Evolutionary conservation across 2,329 filamentous ascomycete genomes (phyloP), one percentile per base, ranked within the genome.

Genomic region (Cadophora luteo-olivacea): DNA sequence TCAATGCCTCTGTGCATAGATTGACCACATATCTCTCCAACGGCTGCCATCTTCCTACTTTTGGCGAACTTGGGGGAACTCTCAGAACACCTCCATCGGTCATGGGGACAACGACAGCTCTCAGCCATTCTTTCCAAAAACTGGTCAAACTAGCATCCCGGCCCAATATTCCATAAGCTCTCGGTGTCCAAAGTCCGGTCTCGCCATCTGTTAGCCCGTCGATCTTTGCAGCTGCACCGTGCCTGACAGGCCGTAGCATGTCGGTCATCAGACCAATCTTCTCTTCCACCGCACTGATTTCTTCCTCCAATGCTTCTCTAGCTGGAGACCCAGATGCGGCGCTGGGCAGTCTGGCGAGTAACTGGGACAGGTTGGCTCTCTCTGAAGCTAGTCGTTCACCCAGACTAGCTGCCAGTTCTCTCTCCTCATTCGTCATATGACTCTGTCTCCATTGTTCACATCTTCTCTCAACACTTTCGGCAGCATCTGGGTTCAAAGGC

Each of bases 101-200:
- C 96, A 98, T 99, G 33, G 96, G 96, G 25, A 97, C 93, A n/a
- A 96, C 85, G 11, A 98, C 87, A 7, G 95, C 94, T 80, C 93
- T 91, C 60, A 99, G 86, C 96, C 96, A 99, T 79, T 99, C 96
- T 80, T 98, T 98, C 94, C 95, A 99, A 81, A 99, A 98, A 38
- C 89, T 88, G 72, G 94, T 94, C 81, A 97, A 87, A 69, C 89
- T 91, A 14, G 86, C 85, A 78, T 99, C 96, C 70, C 92, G 87
- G 41, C 96, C 96, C 70, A 99, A 84, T 70, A 99, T 91, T 68
- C 96, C 96, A 77, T 97, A 99, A 0, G 95, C 94, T 72, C 96
- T 87, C 22, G 96, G 96, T 62, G 93, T 94, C 96, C 96, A 99
- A 69, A 98, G 89, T 1, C 95, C 96, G 64, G 93, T 97, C 78